phyloP scores from a whole-genome alignment of 345 rosid genomes.

The Combretum micranthum region DNA sequence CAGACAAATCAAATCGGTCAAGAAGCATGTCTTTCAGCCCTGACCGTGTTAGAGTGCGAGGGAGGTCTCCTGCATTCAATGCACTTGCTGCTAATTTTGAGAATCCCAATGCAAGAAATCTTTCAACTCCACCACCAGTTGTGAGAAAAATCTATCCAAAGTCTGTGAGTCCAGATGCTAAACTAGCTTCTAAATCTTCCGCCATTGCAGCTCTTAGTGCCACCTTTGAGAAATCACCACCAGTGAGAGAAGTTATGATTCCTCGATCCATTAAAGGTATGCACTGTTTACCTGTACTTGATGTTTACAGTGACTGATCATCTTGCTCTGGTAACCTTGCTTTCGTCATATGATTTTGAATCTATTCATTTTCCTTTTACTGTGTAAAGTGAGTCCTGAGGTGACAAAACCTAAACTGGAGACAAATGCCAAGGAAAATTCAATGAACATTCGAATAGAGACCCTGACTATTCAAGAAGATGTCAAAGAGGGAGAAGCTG shows the following conservation, averaged over 20 bases:
- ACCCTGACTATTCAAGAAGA: conserved; percentile 89
- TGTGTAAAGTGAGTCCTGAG: conserved; percentile 41
- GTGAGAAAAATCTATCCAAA: conserved; percentile 84
- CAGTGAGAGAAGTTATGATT: conserved; percentile 56
- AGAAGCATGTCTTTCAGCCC: conserved; percentile 97
- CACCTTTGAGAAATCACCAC: conserved; percentile 55
- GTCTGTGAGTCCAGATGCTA: conserved; percentile 76
- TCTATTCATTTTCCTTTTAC: conserved; percentile 10
- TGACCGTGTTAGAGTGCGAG: conserved; percentile 93
- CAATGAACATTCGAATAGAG: conserved; percentile 62
- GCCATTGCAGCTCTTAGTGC: conserved; percentile 67
- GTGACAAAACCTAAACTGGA: conserved; percentile 41
- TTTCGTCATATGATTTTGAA: neutral
- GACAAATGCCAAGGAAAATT: conserved; percentile 49
- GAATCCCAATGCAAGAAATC: conserved; percentile 70
- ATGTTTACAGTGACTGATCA: neutral
- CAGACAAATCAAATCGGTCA: conserved; percentile 90
- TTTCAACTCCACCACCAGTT: conserved; percentile 97
- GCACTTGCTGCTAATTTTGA: conserved; percentile 95
- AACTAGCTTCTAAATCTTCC: conserved; percentile 48
- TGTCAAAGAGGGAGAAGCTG: conserved; percentile 80
- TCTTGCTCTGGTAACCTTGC: neutral
- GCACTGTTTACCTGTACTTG: neutral
- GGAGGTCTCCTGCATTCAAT: conserved; percentile 98
- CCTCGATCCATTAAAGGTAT: conserved; percentile 75